Evolutionary conservation across 768 basidiomycete species (phyloP), one percentile per base, ranked within the genome.

Genomic region (Kwoniella shandongensis): DNA sequence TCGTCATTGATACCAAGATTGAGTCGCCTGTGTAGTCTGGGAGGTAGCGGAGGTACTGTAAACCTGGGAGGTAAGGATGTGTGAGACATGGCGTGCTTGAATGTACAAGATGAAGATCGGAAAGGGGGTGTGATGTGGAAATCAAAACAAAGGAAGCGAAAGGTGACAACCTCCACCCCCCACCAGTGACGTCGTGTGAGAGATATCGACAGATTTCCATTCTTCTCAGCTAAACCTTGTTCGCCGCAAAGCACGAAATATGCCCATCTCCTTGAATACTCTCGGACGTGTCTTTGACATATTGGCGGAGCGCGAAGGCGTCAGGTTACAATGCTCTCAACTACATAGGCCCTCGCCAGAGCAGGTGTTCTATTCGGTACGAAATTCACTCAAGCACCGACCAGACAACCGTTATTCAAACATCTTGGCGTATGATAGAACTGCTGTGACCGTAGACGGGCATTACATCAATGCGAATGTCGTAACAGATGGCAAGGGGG

Each of bases 381-480:
- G 44, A 0, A 59, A 69, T 22, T 73, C 71, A 1, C 23, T 61
- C 11, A 54, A 36, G 4, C 44, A 68, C 30, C 32, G 41, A n/a
- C 17, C 38, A 4, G 35, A 39, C 18, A 76, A 76, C 49, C 67
- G 75, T 20, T 76, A 76, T 50, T 55, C 57, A 6, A 67, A 76
- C 45, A 70, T 76, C 20, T 54, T 60, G 15, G 71, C 75, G 7
- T 76, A 73, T 56, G 75, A 75, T 52, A 56, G 73, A 35, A 76
- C 75, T 4, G 69, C 71, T 6, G 70, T 76, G 1, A 50, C 25
- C 15, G 62, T 66, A 1, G 63, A 64, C 2, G 61, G 57, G 12
- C 61, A 63, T 6, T 77, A 77, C 55, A 36, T 78, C 35, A 76
- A 76, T 58, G 77, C 77, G 13, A 76, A 75, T 59, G 70, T 74